A percentile compares a stretch with the other conserved stretches of the same genome.
Evolutionary conservation across 192 early-diverging fungal species (phyloP).

Genomic region (Backusella psychrophila): DNA sequence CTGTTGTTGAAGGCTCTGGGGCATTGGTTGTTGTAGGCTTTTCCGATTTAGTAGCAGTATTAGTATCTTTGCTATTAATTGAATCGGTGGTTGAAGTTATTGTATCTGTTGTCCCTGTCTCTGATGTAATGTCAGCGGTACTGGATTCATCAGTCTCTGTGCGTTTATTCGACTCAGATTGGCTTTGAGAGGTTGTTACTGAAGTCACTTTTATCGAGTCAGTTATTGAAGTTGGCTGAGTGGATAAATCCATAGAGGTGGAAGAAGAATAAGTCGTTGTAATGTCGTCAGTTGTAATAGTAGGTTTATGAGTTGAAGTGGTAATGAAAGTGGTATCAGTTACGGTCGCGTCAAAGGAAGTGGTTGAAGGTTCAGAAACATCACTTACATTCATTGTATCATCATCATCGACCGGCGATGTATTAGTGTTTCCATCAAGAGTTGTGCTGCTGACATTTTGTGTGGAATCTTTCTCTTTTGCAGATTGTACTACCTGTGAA

Average conservation of each 20-base stretch:
- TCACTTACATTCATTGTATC: neutral
- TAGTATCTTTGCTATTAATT: neutral
- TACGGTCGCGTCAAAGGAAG: neutral
- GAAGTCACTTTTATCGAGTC: neutral
- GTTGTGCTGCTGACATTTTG: neutral
- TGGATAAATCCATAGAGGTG: neutral
- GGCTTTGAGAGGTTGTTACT: neutral
- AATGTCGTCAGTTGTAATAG: neutral
- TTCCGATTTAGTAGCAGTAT: neutral
- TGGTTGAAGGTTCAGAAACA: neutral
- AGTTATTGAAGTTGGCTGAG: neutral
- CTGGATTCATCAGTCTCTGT: neutral
- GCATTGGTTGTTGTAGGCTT: neutral
- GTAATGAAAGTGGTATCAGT: neutral
- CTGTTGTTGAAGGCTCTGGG: neutral
- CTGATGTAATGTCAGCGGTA: neutral
- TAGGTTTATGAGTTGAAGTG: neutral
- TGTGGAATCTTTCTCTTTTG: neutral
- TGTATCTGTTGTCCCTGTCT: neutral
- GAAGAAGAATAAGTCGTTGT: neutral
- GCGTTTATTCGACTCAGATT: neutral
- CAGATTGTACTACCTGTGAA: neutral
- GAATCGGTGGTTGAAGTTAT: neutral
- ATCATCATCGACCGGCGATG: neutral
- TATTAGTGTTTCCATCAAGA: neutral